Conservation (phyloP, 495 filamentous ascomycete species). For the Lasiosphaeria miniovina region DNA sequence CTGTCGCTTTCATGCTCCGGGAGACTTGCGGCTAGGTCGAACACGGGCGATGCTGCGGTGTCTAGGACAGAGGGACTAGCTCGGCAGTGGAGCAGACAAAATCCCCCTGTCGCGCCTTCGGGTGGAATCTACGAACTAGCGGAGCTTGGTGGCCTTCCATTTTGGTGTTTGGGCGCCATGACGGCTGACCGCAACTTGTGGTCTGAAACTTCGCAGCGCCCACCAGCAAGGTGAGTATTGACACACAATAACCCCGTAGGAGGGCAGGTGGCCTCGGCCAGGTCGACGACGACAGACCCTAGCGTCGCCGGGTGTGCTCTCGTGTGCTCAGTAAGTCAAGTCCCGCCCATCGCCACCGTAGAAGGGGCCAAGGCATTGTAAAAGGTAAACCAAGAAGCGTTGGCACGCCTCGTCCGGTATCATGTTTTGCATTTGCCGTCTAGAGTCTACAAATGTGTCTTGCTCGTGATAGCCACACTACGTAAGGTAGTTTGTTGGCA, state of each 20-base stretch:
- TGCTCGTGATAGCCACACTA: no score
- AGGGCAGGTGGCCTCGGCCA: neutral
- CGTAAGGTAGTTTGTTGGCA: no score
- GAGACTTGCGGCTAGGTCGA: conserved; percentile 3
- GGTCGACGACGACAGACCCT: neutral
- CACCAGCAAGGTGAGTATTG: neutral
- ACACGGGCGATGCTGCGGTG: conserved; percentile 12
- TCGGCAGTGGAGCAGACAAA: neutral
- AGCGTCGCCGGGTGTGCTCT: neutral
- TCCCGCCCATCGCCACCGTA: neutral
- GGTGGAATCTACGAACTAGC: conserved; percentile 3
- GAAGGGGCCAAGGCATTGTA: no score
- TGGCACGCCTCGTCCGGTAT: no score
- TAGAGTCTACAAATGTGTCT: no score
- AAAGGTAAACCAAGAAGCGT: no score
- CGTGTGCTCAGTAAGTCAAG: neutral
- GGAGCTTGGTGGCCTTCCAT: conserved; percentile 6
- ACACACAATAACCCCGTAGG: no score
- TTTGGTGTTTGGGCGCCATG: conserved; percentile 6
- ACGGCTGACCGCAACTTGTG: conserved; percentile 22
- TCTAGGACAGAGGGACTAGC: conserved; percentile 2
- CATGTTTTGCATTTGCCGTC: no score
- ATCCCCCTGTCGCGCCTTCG: conserved; percentile 11
- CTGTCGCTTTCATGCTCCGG: neutral
- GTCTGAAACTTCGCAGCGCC: conserved; percentile 13